Evolutionary conservation across 2,329 filamentous ascomycete genomes (phyloP).

Genomic region (Cytospora mali): DNA sequence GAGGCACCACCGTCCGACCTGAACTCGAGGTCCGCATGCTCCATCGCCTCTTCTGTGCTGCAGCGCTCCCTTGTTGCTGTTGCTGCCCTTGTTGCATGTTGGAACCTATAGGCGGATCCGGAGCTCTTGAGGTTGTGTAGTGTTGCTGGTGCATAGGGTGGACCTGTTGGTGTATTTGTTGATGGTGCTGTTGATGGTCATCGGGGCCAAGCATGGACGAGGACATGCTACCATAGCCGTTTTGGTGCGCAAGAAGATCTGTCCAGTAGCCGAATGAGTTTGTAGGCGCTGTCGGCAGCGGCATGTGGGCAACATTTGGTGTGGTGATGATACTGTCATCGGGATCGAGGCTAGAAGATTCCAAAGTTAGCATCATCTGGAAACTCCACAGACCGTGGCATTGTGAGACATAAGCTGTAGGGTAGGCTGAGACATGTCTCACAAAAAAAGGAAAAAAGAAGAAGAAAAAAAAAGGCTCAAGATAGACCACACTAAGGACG

Average conservation of each 20-base stretch:
- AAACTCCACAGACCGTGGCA: neutral
- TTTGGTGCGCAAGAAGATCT: slow-evolving; percentile 24
- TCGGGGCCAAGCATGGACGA: slow-evolving; percentile 24
- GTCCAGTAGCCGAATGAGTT: slow-evolving; percentile 29
- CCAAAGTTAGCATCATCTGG: slow-evolving; percentile 18
- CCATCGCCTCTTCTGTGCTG: slow-evolving; percentile 27
- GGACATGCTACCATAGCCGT: slow-evolving; percentile 22
- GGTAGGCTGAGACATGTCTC: slow-evolving; percentile 24
- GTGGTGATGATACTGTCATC: slow-evolving; percentile 29
- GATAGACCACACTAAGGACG: neutral
- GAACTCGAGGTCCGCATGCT: slow-evolving; percentile 29
- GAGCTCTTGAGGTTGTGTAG: slow-evolving; percentile 26
- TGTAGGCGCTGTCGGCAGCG: slow-evolving; percentile 25
- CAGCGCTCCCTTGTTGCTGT: slow-evolving; percentile 16
- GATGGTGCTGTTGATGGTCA: slow-evolving; percentile 24
- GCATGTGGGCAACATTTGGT: slow-evolving; percentile 25
- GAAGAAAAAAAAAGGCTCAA: no score
- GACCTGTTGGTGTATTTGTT: slow-evolving; percentile 4
- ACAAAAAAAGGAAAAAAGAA: no score
- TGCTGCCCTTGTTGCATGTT: slow-evolving; percentile 23
- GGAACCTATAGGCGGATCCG: slow-evolving; percentile 25
- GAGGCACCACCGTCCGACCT: slow-evolving; percentile 25
- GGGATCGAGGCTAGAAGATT: slow-evolving; percentile 23
- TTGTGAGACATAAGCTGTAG: slow-evolving; percentile 17
- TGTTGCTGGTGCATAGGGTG: slow-evolving; percentile 24